Percentiles rank a stretch among this genome's conserved stretches.
phyloP scores from a whole-genome alignment of 139 green algal genomes.

The Chlamydomonas schloesseri region DNA sequence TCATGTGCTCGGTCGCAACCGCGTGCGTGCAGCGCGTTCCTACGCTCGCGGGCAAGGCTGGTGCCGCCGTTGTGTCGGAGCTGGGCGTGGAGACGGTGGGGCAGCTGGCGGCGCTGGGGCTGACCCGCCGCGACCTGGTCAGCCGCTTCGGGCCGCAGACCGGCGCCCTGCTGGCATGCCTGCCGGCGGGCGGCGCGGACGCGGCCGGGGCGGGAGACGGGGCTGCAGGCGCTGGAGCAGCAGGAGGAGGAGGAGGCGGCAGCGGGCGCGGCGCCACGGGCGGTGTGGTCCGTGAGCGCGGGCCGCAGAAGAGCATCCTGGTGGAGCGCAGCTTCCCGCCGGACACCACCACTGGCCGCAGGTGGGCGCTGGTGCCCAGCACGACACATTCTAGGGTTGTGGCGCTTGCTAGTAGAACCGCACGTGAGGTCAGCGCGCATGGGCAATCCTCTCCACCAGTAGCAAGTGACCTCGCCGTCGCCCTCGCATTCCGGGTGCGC shows the following conservation, averaged over 20 bases:
- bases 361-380: too few relatives aligned
- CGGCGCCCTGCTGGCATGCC: slow-evolving; percentile 11
- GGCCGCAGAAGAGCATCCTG: slow-evolving; percentile 58
- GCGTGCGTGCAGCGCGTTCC: slow-evolving; percentile 17
- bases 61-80: slow-evolving; percentile 40
- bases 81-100: slow-evolving; percentile 59
- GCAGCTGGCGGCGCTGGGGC: slow-evolving; percentile 29
- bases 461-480: too few relatives aligned
- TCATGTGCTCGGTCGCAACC: too few relatives aligned
- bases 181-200: not conserved
- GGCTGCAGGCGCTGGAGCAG: not conserved
- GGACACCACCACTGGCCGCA: not conserved
- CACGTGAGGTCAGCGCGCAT: too few relatives aligned
- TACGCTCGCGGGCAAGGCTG: slow-evolving; percentile 51
- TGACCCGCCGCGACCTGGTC: not conserved
- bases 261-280: not conserved
- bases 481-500: too few relatives aligned
- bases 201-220: not conserved
- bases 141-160: slow-evolving; percentile 2
- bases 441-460: too few relatives aligned
- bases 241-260: not conserved
- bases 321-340: slow-evolving; percentile 64
- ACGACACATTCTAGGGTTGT: too few relatives aligned
- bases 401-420: too few relatives aligned
- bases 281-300: slow-evolving; percentile 24